Percentiles rank a stretch among this genome's conserved stretches.
These are phyloP conservation scores for Thalassiosira hispida DNA, from an alignment of 352 stramenopile genomes.

Conservation along the genomic window DNA sequence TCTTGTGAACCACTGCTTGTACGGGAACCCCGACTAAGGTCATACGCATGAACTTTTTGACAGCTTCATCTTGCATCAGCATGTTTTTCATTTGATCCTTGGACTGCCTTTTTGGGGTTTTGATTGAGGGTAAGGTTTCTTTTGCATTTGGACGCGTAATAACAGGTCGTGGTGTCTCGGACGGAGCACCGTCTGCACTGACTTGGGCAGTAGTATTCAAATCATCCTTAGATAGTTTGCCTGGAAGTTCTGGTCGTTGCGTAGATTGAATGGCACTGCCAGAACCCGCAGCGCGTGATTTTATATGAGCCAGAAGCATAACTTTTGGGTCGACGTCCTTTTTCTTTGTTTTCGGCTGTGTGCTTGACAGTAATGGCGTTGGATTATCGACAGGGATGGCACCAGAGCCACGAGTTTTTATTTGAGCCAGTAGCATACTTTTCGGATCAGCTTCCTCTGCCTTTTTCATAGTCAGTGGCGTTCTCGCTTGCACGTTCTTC, in stretches of 20 bases:
- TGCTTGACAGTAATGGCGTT: background rate
- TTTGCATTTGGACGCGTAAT: too few species aligned
- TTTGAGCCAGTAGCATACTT: slow-evolving; percentile 1
- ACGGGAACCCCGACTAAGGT: slow-evolving; percentile 3
- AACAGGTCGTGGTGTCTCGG: too few species aligned
- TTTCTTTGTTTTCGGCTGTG: background rate
- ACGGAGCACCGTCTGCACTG: too few species aligned
- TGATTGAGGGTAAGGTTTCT: too few species aligned
- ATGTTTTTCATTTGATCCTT: slow-evolving; percentile 7
- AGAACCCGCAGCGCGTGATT: background rate
- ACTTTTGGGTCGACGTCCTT: background rate
- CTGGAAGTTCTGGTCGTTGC: too few species aligned
- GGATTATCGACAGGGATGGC: background rate
- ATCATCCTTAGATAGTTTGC: too few species aligned
- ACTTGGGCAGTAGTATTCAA: too few species aligned
- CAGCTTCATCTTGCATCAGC: slow-evolving; percentile 11
- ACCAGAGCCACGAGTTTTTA: slow-evolving; percentile 2
- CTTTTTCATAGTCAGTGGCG: background rate
- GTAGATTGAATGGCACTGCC: background rate
- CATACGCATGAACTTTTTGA: slow-evolving; percentile 20
- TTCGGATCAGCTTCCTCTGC: slow-evolving; percentile 1
- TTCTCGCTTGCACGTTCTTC: background rate
- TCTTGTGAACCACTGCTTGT: slow-evolving; percentile 15
- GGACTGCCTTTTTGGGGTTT: slow-evolving; percentile 5
- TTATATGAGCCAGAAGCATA: slow-evolving; percentile 23